Percentiles rank a stretch among this genome's conserved stretches.
Conservation (phyloP, 2,329 filamentous ascomycete species). For the Pseudophaeomoniella oleicola region DNA sequence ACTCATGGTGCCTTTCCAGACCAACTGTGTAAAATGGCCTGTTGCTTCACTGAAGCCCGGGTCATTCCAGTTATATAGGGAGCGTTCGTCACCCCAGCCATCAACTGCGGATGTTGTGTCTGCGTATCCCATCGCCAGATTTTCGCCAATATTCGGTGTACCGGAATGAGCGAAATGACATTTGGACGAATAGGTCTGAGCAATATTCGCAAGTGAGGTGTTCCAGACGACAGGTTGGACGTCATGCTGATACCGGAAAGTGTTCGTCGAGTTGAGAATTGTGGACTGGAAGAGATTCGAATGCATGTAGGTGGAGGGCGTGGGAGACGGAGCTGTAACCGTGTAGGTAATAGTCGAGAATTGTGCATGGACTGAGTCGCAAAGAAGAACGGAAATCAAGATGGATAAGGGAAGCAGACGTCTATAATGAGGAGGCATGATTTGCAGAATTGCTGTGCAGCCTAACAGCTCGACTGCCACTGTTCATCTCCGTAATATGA, state of each 20-base stretch:
- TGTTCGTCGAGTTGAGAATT: background rate
- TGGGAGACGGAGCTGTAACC: background rate
- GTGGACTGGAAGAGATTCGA: background rate
- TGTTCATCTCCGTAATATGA: too few species aligned
- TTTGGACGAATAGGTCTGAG: background rate
- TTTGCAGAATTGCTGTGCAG: too few species aligned
- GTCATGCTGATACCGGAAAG: background rate
- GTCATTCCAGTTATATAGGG: slow-evolving; percentile 40
- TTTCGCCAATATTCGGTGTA: slow-evolving; percentile 49
- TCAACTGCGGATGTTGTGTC: slow-evolving; percentile 46
- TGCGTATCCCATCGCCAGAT: slow-evolving; percentile 53
- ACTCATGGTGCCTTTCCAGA: slow-evolving; percentile 49
- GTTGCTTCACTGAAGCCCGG: slow-evolving; percentile 43
- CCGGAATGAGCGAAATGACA: slow-evolving; percentile 26
- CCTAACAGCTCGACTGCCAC: too few species aligned
- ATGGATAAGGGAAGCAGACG: too few species aligned
- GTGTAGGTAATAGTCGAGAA: too few species aligned
- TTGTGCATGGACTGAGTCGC: too few species aligned
- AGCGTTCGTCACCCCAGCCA: slow-evolving; percentile 50
- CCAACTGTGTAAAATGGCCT: slow-evolving; percentile 60
- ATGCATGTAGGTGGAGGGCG: background rate
- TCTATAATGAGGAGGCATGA: too few species aligned
- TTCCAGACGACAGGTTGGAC: background rate
- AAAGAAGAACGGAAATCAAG: too few species aligned
- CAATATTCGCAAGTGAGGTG: background rate